Evolutionary conservation across 2,329 filamentous ascomycete species (phyloP).

Genomic region (Helminthosporium solani): DNA sequence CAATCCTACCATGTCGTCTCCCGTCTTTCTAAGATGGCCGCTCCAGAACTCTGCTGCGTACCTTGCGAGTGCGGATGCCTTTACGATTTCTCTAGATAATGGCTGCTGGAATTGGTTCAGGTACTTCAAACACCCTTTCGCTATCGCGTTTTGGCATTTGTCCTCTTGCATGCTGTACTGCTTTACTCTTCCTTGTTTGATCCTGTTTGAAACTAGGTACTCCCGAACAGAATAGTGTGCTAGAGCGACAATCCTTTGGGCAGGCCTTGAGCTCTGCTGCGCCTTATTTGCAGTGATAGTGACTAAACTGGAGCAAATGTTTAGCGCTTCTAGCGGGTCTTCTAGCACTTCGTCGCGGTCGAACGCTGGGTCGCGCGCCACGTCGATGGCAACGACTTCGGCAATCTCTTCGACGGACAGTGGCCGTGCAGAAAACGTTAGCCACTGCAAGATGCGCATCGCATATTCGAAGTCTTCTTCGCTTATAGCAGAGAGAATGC

Average conservation of each 20-base stretch:
- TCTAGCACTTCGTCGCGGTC: conserved; percentile 36
- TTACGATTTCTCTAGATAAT: conserved; percentile 6
- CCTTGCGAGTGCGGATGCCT: conserved; percentile 18
- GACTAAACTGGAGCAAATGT: conserved; percentile 37
- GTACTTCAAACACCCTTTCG: conserved; percentile 27
- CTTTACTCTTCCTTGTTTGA: conserved; percentile 17
- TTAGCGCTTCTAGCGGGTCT: conserved; percentile 33
- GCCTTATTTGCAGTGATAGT: conserved; percentile 14
- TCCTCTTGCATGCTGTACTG: conserved; percentile 26
- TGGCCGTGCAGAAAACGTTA: conserved; percentile 24
- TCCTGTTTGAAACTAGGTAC: conserved; percentile 33
- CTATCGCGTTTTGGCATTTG: conserved; percentile 21
- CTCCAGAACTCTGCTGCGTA: conserved; percentile 34
- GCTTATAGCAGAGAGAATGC: conserved; percentile 24
- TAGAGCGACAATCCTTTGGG: conserved; percentile 15
- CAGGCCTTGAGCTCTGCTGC: background rate
- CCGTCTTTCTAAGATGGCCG: conserved; percentile 18
- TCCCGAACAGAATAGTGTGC: conserved; percentile 42
- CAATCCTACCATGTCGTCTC: conserved; percentile 8
- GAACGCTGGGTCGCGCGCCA: conserved; percentile 26
- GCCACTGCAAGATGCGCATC: conserved; percentile 25
- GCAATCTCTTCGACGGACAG: conserved; percentile 25
- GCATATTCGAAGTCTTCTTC: conserved; percentile 19
- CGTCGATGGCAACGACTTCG: conserved; percentile 29
- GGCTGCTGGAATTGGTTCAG: conserved; percentile 23